phyloP scores from a whole-genome alignment of 1,284 basidiomycete species.

The Sparassis latifolia region DNA sequence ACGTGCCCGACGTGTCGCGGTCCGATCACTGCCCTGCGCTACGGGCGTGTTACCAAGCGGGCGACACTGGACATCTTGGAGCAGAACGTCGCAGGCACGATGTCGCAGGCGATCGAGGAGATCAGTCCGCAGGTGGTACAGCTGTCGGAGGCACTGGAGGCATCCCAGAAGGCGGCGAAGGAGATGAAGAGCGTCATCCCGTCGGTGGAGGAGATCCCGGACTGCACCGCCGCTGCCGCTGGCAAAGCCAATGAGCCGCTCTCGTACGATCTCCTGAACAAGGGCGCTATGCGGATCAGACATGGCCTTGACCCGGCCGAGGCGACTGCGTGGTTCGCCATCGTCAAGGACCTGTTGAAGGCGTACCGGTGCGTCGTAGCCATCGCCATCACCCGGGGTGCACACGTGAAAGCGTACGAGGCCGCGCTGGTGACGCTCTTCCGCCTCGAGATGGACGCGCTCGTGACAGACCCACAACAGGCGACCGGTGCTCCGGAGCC shows the following conservation, averaged over 20 bases:
- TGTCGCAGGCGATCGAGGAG: conserved; percentile 36
- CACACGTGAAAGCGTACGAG: conserved; percentile 48
- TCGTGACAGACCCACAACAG: conserved; percentile 25
- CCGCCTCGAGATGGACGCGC: conserved; percentile 37
- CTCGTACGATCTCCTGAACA: conserved; percentile 5
- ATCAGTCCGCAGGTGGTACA: conserved; percentile 22
- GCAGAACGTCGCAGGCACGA: conserved; percentile 47
- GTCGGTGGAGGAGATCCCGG: conserved; percentile 5
- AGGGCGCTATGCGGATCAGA: no score
- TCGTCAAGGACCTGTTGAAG: conserved; percentile 23
- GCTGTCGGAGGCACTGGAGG: conserved; percentile 6
- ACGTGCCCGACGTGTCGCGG: conserved; percentile 51
- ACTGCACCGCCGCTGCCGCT: conserved; percentile 13
- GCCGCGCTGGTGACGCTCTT: conserved; percentile 43
- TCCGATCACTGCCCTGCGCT: conserved; percentile 45
- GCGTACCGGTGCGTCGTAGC: conserved; percentile 31
- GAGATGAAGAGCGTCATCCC: conserved; percentile 5
- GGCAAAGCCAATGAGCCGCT: conserved; percentile 13
- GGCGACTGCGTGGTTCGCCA: conserved; percentile 31
- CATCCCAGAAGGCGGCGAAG: conserved; percentile 11
- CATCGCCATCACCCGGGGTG: conserved; percentile 36
- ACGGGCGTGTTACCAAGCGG: conserved; percentile 55
- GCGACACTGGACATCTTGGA: conserved; percentile 59
- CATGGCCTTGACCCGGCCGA: conserved; percentile 28
- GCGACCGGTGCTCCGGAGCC: conserved; percentile 35